These are phyloP conservation scores for Metarhizium sp. DNA, from an alignment of 2,329 filamentous ascomycete genomes.

Conservation along the genomic window DNA sequence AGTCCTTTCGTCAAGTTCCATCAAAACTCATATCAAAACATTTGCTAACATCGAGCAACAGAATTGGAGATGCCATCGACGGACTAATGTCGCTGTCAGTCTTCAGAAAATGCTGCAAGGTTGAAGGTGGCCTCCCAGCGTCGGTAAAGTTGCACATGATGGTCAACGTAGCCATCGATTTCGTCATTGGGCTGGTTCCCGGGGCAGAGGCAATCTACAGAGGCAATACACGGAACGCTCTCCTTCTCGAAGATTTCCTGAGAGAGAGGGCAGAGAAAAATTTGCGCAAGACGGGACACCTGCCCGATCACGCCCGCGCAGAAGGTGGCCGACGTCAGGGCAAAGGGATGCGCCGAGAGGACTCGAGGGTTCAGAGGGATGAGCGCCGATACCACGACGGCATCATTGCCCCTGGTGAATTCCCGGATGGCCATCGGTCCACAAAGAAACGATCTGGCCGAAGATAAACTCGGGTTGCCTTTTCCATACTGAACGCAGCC, in stretches of 20 bases:
- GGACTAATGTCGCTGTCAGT: slow-evolving; percentile 66
- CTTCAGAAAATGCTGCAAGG: slow-evolving; percentile 58
- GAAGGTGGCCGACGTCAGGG: slow-evolving; percentile 44
- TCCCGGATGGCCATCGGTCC: not conserved
- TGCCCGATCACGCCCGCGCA: slow-evolving; percentile 35
- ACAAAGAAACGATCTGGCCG: not conserved
- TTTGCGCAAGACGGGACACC: slow-evolving; percentile 34
- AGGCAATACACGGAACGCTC: slow-evolving; percentile 68
- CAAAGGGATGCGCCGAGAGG: slow-evolving; percentile 28
- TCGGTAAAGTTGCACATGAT: slow-evolving; percentile 62
- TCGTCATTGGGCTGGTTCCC: slow-evolving; percentile 63
- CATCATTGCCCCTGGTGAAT: not conserved
- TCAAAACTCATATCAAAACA: not conserved
- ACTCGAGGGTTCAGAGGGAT: not conserved
- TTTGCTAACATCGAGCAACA: slow-evolving; percentile 20
- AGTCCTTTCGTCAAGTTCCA: slow-evolving; percentile 26
- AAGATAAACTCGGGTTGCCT: not conserved
- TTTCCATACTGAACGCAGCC: not conserved
- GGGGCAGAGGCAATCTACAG: slow-evolving; percentile 63
- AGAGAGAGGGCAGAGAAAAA: slow-evolving; percentile 57
- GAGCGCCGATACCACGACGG: not conserved
- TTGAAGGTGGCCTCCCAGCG: slow-evolving; percentile 66
- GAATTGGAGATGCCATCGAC: slow-evolving; percentile 68
- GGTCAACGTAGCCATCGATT: slow-evolving; percentile 68
- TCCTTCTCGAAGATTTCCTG: slow-evolving; percentile 58